These are phyloP conservation scores for Leptodermis oblonga DNA, from an alignment of 257 asterid genomes.

Conservation along the genomic window DNA sequence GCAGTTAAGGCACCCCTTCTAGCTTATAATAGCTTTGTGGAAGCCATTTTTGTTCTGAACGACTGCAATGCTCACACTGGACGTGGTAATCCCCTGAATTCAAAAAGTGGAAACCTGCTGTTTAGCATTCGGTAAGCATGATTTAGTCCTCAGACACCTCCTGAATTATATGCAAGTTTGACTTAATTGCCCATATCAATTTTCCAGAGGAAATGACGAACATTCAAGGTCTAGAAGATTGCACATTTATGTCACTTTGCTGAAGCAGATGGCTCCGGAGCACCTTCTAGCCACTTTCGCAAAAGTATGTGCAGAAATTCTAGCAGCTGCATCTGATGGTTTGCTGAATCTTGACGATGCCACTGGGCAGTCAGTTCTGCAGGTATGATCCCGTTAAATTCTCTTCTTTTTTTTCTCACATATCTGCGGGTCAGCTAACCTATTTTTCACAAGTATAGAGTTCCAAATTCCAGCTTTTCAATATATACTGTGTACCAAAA, in stretches of 20 bases:
- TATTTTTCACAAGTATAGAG: neutral
- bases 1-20: slow-evolving; percentile 97
- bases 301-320: slow-evolving; percentile 91
- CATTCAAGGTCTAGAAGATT: slow-evolving; percentile 72
- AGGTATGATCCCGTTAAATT: slow-evolving; percentile 38
- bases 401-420: neutral
- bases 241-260: slow-evolving; percentile 75
- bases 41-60: slow-evolving; percentile 74
- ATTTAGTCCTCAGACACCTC: slow-evolving; percentile 11
- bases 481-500: too few species aligned
- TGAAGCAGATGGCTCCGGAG: slow-evolving; percentile 96
- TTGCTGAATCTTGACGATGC: slow-evolving; percentile 67
- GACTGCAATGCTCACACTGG: slow-evolving; percentile 95
- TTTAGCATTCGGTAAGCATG: slow-evolving; percentile 63
- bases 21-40: slow-evolving; percentile 95
- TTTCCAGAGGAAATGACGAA: slow-evolving; percentile 74
- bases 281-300: slow-evolving; percentile 94
- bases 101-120: slow-evolving; percentile 54
- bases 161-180: neutral
- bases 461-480: too few species aligned
- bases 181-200: neutral
- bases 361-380: slow-evolving; percentile 76
- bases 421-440: too few species aligned
- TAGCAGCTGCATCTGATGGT: slow-evolving; percentile 91
- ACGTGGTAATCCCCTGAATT: slow-evolving; percentile 52